Base-by-base conservation (phyloP, 129 eudicot genomes). In the Sambucus nigra region DNA sequence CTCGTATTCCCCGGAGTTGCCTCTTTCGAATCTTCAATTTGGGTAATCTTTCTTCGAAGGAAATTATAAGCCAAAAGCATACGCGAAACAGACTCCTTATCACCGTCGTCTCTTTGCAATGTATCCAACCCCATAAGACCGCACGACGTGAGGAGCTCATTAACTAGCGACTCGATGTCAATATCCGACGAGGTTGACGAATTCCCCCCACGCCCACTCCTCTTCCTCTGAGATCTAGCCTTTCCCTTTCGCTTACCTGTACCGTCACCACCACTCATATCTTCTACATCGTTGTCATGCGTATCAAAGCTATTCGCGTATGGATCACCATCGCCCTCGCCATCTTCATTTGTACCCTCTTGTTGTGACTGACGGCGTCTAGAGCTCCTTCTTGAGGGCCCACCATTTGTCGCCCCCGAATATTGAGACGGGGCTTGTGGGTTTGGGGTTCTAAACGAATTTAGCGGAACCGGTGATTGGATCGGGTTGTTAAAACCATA, bases 401-500 rank as follows among this genome's bases (percentile, higher is more conserved):
- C 78, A 18, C 94, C 88, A 60, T 85, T 80, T 38, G 65, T 55
- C 0, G 60, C 40, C 4, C 57, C 33, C 42, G 42, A 40, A 40
- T 57, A 41, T n/a, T 57, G 51, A 4, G 52, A 24, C 25, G 47
- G 51, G 42, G 42, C 48, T 6, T 42, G 48, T 10, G 73, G 44
- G 14, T n/a, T 55, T 5, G 94, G 86, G 4, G 88, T 73, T 57
- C 78, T 75, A 42, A 60, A 85, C 10, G 94, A 71, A 60, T 75
- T 80, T 53, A 80, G 19, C 1, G 89, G 83, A 38, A 71, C 81
- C 5, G 95, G 95, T 3, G 89, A 76, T 0, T 76, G 88, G 28
- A 81, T 77, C 0, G 71, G 33, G 47, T 27, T 71, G 47, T 52
- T 18, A 48, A 70, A 63, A n/a, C 59, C 75, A 1, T 67, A 65